Base-by-base conservation (phyloP, 176 grass and related monocot genomes). In the Elymus sibiricus region DNA sequence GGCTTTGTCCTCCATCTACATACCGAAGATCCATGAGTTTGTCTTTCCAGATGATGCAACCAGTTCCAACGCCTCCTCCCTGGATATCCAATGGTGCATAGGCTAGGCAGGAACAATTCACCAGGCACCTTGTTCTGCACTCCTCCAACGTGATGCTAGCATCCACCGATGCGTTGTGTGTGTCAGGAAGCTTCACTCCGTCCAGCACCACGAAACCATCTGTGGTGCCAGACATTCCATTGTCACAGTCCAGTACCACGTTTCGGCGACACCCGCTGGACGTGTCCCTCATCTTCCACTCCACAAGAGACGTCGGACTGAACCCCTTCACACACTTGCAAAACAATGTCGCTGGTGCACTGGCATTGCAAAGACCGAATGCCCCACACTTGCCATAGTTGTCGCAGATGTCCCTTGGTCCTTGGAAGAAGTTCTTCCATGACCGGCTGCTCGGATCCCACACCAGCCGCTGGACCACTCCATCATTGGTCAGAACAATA, bases 41-140 rank as follows among this genome's bases (percentile, higher is more conserved):
- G 2, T 11, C 66, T 0, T 21, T 64, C 85, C 85, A 86, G 2
- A 86, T 80, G 70, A 67, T n/a, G 79, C 43, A 94, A 3, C 84
- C 31, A 0, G 12, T 72, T 15, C 80, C 34, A 11, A 4, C 11
- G 58, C 28, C 81, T 1, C 74, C 65, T 77, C 86, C 75, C 2
- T 59, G 1, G 51, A 87, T 55, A 49, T 75, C 31, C 4, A 11
- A 34, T 0, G 68, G 2, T 0, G 93, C 87, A 51, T 86, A 94
- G n/a, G 90, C 93, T n/a, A 82, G 3, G 35, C 90, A 92, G 0
- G 93, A 94, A 17, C 93, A 94, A 73, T 94, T 88, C 28, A 46
- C 74, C 1, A 62, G 19, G 81, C 90, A 94, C 81, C 84, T 47
- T 43, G 59, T 82, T 5, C 46, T n/a, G 69, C 79, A 89, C 73